Conservation (phyloP, 345 rosid species). For the Kernera saxatilis region DNA sequence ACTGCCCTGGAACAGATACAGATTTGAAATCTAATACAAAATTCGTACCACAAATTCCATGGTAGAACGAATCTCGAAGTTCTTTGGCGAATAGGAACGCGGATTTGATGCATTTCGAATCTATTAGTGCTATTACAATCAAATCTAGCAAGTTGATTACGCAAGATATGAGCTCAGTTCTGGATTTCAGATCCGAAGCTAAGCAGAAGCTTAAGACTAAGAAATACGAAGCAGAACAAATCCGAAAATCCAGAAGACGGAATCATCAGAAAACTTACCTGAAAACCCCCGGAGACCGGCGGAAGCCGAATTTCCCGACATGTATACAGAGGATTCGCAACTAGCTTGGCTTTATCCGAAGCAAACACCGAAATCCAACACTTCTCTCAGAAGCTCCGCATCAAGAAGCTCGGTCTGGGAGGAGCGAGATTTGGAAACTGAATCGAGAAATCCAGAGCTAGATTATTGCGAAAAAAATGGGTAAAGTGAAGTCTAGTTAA, state of each 20-base stretch:
- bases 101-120: neutral
- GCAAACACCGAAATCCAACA: neutral
- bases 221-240: neutral
- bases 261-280: slow-evolving; percentile 34
- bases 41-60: too few species aligned
- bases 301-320: slow-evolving; percentile 40
- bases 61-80: neutral
- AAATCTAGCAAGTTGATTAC: neutral
- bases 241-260: neutral
- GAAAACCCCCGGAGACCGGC: slow-evolving; percentile 37
- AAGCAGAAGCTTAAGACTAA: neutral
- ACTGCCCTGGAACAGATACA: neutral
- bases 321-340: slow-evolving; percentile 8
- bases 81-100: neutral
- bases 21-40: too few species aligned
- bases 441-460: slow-evolving; percentile 1
- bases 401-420: neutral
- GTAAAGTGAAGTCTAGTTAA: slow-evolving; percentile 31
- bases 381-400: neutral
- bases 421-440: neutral
- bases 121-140: neutral
- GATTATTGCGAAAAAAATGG: slow-evolving; percentile 12
- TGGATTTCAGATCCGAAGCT: slow-evolving; percentile 16
- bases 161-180: neutral
- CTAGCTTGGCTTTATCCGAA: neutral